phyloP scores from a whole-genome alignment of 2,329 filamentous ascomycete species.

The Nigrospora sphaerica region DNA sequence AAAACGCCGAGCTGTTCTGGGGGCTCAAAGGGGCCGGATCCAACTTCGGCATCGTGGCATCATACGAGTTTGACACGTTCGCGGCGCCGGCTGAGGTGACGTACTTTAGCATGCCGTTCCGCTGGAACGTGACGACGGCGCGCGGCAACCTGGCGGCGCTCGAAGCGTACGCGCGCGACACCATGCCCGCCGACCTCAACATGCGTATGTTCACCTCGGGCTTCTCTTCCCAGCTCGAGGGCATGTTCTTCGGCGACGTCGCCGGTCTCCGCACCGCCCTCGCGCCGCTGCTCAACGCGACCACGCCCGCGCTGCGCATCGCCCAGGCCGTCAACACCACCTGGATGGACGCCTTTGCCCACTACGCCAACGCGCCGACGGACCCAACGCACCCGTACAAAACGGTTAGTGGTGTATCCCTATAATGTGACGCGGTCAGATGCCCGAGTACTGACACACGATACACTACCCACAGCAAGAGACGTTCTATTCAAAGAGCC shows the following conservation, averaged over 20 bases:
- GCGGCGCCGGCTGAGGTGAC: not conserved
- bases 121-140: not conserved
- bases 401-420: constrained; percentile 13
- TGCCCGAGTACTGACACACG: too few species aligned
- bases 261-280: constrained; percentile 21
- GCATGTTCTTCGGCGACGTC: constrained; percentile 29
- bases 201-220: constrained; percentile 30
- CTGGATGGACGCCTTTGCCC: constrained; percentile 21
- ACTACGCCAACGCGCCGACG: constrained; percentile 21
- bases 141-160: constrained; percentile 39
- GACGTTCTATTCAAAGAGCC: constrained; percentile 33
- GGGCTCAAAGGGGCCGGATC: not conserved
- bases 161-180: constrained; percentile 17
- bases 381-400: constrained; percentile 20
- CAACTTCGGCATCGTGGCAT: constrained; percentile 1
- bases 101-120: constrained; percentile 1
- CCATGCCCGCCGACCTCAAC: constrained; percentile 31
- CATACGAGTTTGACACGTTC: constrained; percentile 1
- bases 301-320: constrained; percentile 21
- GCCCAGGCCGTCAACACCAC: constrained; percentile 15
- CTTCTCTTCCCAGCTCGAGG: constrained; percentile 28
- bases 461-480: constrained; percentile 23
- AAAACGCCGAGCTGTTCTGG: constrained; percentile 1
- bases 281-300: constrained; percentile 24
- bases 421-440: not conserved